phyloP scores from a whole-genome alignment of 495 filamentous ascomycete genomes.

The Annulohypoxylon bovei region DNA sequence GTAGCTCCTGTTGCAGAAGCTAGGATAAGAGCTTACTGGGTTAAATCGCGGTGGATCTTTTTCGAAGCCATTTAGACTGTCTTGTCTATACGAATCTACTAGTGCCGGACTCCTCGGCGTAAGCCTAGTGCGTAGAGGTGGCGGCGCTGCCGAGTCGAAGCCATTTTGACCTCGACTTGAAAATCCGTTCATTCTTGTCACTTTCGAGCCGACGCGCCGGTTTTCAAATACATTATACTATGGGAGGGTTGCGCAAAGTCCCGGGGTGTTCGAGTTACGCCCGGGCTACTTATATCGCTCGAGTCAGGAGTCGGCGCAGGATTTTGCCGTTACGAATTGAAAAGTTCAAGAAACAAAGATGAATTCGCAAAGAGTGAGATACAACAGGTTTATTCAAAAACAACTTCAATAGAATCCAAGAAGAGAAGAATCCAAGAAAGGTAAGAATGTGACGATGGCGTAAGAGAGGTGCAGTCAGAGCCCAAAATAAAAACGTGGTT shows the following conservation, averaged over 20 bases:
- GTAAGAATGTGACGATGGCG: background rate
- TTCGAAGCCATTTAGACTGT: slow-evolving; percentile 55
- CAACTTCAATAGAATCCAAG: background rate
- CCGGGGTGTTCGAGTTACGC: background rate
- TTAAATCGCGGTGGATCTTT: slow-evolving; percentile 57
- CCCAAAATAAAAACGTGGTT: slow-evolving; percentile 21
- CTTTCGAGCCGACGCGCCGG: slow-evolving; percentile 21
- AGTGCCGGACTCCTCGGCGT: slow-evolving; percentile 49
- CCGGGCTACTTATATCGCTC: slow-evolving; percentile 2
- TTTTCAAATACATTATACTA: slow-evolving; percentile 32
- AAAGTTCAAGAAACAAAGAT: slow-evolving; percentile 3
- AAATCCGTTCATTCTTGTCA: slow-evolving; percentile 46
- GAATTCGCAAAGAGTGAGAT: background rate
- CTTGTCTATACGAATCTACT: slow-evolving; percentile 60
- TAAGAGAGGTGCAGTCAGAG: slow-evolving; percentile 10
- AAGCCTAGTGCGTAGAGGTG: slow-evolving; percentile 34
- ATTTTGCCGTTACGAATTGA: slow-evolving; percentile 18
- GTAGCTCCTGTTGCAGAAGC: background rate
- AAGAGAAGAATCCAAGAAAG: slow-evolving; percentile 11
- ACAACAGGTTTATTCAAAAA: slow-evolving; percentile 5
- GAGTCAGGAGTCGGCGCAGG: slow-evolving; percentile 20
- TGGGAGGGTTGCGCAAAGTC: background rate
- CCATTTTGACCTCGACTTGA: slow-evolving; percentile 34
- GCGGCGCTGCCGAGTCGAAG: slow-evolving; percentile 33
- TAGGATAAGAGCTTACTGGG: slow-evolving; percentile 51